A percentile compares a stretch with the other conserved stretches of the same genome.
Evolutionary conservation across 257 asterid species (phyloP).

Genomic region (Solanum chmielewskii): DNA sequence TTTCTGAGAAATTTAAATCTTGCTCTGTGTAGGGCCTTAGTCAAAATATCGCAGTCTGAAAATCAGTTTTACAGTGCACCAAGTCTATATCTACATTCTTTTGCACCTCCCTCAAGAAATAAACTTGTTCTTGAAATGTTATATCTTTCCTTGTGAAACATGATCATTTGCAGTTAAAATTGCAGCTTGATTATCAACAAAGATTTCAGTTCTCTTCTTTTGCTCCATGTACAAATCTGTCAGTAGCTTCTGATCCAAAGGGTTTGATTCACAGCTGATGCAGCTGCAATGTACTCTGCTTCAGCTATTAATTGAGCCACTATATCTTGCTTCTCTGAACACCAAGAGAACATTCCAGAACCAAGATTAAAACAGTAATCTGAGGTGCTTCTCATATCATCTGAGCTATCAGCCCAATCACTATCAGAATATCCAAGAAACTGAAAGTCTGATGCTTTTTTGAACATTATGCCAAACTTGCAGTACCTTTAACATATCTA

Average conservation of each 20-base stretch:
- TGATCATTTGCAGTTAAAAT: neutral
- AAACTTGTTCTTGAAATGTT: neutral
- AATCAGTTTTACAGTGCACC: neutral
- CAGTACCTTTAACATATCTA: neutral
- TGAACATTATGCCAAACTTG: neutral
- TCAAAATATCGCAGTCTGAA: neutral
- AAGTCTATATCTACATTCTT: neutral
- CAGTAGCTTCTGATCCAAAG: neutral
- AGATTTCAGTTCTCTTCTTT: neutral
- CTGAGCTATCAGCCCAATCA: neutral
- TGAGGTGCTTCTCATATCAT: neutral
- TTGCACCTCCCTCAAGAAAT: neutral
- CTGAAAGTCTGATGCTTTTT: neutral
- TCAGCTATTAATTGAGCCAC: neutral
- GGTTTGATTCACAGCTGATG: neutral
- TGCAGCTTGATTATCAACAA: neutral
- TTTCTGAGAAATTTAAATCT: neutral
- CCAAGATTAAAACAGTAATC: neutral
- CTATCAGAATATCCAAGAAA: neutral
- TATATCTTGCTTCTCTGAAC: neutral
- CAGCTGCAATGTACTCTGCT: neutral
- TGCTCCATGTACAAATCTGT: neutral
- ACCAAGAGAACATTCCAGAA: neutral
- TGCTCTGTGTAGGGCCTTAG: neutral
- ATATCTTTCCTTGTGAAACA: neutral